Conservation (phyloP, 2,329 filamentous ascomycete genomes). For the Davidsoniella eucalypti region DNA sequence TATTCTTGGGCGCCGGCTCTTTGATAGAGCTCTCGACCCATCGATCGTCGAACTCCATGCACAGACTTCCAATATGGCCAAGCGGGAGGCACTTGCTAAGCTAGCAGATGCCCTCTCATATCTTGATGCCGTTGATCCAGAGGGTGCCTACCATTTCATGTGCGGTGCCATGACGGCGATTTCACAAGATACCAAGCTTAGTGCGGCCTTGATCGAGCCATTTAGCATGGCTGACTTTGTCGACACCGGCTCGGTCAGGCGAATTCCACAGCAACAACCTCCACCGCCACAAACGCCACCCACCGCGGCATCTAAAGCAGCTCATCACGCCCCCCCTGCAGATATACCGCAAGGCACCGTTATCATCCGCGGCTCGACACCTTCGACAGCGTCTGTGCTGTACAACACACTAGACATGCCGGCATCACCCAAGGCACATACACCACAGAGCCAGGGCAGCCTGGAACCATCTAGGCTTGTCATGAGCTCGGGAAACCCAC, state of each 20-base stretch:
- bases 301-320: not conserved
- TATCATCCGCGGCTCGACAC: slow-evolving; percentile 23
- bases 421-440: slow-evolving; percentile 3
- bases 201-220: slow-evolving; percentile 27
- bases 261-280: not conserved
- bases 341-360: slow-evolving; percentile 36
- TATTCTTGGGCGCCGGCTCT: slow-evolving; percentile 63
- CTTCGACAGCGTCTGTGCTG: not conserved
- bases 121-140: slow-evolving; percentile 75
- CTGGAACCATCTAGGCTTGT: slow-evolving; percentile 41
- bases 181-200: slow-evolving; percentile 51
- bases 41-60: slow-evolving; percentile 73
- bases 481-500: slow-evolving; percentile 67
- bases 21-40: slow-evolving; percentile 66
- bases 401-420: slow-evolving; percentile 12
- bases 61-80: slow-evolving; percentile 49
- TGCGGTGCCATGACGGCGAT: slow-evolving; percentile 61
- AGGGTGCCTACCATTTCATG: slow-evolving; percentile 75
- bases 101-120: slow-evolving; percentile 74
- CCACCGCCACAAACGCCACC: not conserved
- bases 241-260: slow-evolving; percentile 3
- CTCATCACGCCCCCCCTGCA: slow-evolving; percentile 2
- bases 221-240: slow-evolving; percentile 11
- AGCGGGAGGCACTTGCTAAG: slow-evolving; percentile 67
- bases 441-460: slow-evolving; percentile 23